Evolutionary conservation across 148 eudicot genomes (phyloP).

Genomic region (Rhododendron henanense): DNA sequence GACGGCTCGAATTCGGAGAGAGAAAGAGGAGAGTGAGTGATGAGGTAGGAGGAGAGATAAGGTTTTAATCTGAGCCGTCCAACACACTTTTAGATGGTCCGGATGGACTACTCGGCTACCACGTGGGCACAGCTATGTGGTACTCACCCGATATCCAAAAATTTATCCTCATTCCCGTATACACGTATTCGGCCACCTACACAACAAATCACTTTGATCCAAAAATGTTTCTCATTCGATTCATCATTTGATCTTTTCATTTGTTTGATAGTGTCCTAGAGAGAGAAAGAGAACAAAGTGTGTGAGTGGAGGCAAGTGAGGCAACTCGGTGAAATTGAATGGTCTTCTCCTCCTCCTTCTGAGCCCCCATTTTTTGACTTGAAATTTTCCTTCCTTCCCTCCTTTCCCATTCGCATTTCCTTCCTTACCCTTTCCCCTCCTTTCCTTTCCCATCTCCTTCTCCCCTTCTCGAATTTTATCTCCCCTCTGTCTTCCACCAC

Average conservation of each 20-base stretch:
- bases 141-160: too few relatives aligned
- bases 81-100: too few relatives aligned
- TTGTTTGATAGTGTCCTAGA: background rate
- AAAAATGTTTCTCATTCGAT: background rate
- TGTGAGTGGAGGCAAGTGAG: background rate
- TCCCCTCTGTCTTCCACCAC: background rate
- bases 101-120: too few relatives aligned
- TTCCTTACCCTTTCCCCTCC: background rate
- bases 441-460: background rate
- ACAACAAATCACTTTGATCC: background rate
- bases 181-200: background rate
- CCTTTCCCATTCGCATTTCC: background rate
- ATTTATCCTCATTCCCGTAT: background rate
- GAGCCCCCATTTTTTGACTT: background rate
- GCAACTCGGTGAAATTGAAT: background rate
- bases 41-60: too few relatives aligned
- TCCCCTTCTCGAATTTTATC: background rate
- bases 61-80: accelerated
- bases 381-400: background rate
- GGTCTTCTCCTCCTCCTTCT: background rate
- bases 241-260: background rate
- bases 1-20: too few relatives aligned
- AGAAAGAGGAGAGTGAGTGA: too few relatives aligned
- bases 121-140: too few relatives aligned
- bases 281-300: background rate